phyloP scores from a whole-genome alignment of 2,329 filamentous ascomycete species.

The Ophiobolus disseminans region DNA sequence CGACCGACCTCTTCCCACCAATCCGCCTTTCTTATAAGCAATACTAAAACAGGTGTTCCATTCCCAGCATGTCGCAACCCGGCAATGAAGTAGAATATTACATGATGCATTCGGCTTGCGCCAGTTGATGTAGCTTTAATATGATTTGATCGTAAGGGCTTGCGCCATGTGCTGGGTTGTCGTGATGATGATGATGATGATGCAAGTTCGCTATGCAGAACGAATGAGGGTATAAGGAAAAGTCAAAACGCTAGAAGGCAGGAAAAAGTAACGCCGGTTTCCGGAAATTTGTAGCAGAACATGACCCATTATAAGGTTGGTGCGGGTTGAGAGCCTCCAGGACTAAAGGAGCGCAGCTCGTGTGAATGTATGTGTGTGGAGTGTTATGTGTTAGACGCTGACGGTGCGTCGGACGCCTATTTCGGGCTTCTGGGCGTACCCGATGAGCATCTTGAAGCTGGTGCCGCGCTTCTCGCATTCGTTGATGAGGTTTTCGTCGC shows the following conservation, averaged over 20 bases:
- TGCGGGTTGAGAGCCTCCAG: conserved; percentile 24
- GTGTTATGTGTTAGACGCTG: conserved; percentile 50
- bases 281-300: conserved; percentile 10
- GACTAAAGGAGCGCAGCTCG: conserved; percentile 44
- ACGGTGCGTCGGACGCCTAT: conserved; percentile 56
- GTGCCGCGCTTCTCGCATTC: conserved; percentile 90
- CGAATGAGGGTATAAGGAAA: conserved; percentile 44
- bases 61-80: conserved; percentile 44
- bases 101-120: conserved; percentile 13
- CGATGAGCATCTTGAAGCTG: conserved; percentile 88
- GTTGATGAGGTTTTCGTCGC: conserved; percentile 73
- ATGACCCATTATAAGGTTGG: conserved; percentile 20
- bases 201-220: conserved; percentile 9
- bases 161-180: conserved; percentile 33
- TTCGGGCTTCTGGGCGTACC: conserved; percentile 81
- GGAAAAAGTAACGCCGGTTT: conserved; percentile 22
- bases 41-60: conserved; percentile 27
- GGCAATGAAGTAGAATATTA: conserved; percentile 11
- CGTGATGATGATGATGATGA: conserved; percentile 21
- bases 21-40: not conserved
- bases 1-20: conserved; percentile 7
- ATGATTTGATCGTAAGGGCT: conserved; percentile 20
- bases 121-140: conserved; percentile 4
- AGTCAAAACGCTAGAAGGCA: conserved; percentile 48
- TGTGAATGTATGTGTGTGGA: conserved; percentile 11